Conservation (phyloP, 805 yeast genomes). For the Wickerhamiella spandovensis region DNA sequence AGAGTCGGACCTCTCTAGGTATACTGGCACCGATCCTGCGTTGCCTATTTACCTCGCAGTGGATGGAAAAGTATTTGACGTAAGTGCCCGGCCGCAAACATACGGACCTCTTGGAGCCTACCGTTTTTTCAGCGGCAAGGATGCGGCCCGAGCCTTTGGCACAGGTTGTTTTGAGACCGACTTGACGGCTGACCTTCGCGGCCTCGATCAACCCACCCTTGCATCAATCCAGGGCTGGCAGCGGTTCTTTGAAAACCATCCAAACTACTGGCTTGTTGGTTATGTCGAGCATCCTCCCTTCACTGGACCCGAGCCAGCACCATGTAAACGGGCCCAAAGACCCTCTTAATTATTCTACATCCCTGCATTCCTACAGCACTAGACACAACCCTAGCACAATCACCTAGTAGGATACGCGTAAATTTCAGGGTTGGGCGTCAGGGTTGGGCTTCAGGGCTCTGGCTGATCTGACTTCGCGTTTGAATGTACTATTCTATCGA, state of each 20-base stretch:
- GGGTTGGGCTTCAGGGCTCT: no score
- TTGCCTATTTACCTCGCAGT: slow-evolving; percentile 48
- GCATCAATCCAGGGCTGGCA: slow-evolving; percentile 40
- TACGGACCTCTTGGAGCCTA: slow-evolving; percentile 53
- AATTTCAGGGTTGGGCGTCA: no score
- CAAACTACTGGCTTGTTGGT: slow-evolving; percentile 53
- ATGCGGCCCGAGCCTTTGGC: slow-evolving; percentile 53
- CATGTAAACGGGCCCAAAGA: slow-evolving; percentile 26
- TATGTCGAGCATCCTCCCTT: slow-evolving; percentile 33
- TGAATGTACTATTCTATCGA: slow-evolving; percentile 23
- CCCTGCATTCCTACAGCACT: no score
- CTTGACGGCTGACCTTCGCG: slow-evolving; percentile 53
- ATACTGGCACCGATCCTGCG: slow-evolving; percentile 35
- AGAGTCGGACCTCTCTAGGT: slow-evolving; percentile 33
- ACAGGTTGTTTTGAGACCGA: slow-evolving; percentile 59
- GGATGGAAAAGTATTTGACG: slow-evolving; percentile 54
- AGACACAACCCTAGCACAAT: no score
- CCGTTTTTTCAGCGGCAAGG: slow-evolving; percentile 45
- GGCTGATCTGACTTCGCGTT: background rate
- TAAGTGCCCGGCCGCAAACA: slow-evolving; percentile 33
- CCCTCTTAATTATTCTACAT: no score
- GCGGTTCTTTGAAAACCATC: slow-evolving; percentile 31
- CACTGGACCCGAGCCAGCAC: slow-evolving; percentile 38
- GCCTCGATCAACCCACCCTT: slow-evolving; percentile 34
- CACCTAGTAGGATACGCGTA: no score